These are phyloP conservation scores for Lichtheimia ramosa DNA, from an alignment of 371 early-diverging fungal species.

Conservation along the genomic window DNA sequence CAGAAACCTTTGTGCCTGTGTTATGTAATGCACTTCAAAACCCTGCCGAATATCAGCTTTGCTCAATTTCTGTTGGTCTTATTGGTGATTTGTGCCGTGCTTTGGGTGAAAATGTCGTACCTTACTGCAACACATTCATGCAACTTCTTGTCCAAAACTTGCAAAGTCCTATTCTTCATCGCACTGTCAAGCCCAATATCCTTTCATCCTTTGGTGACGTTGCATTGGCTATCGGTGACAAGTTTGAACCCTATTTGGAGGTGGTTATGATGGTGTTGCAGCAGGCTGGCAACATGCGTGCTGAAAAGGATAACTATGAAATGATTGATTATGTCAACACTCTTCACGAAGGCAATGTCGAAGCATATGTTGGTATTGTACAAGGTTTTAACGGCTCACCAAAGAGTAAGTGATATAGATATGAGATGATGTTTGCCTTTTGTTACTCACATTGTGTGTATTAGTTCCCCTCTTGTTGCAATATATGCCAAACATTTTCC, in stretches of 20 bases:
- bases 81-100: constrained; percentile 95
- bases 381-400: constrained; percentile 81
- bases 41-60: constrained; percentile 87
- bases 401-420: constrained; percentile 21
- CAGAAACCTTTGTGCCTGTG: constrained; percentile 82
- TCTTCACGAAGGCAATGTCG: constrained; percentile 86
- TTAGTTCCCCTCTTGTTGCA: constrained; percentile 60
- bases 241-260: constrained; percentile 83
- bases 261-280: constrained; percentile 84
- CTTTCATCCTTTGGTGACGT: constrained; percentile 98
- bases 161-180: constrained; percentile 71
- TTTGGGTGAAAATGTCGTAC: constrained; percentile 67
- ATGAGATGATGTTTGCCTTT: neutral
- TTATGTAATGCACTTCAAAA: constrained; percentile 82
- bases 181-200: constrained; percentile 89
- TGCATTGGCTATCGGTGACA: constrained; percentile 89
- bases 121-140: constrained; percentile 87
- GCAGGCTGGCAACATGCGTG: constrained; percentile 77
- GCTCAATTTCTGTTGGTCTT: constrained; percentile 89
- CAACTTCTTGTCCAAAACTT: constrained; percentile 76
- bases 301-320: constrained; percentile 67
- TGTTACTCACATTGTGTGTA: constrained; percentile 1
- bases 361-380: constrained; percentile 93
- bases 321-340: constrained; percentile 82
- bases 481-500: constrained; percentile 69